Evolutionary conservation across 2,329 filamentous ascomycete species (phyloP).

Genomic region (Cladosporium sp.): DNA sequence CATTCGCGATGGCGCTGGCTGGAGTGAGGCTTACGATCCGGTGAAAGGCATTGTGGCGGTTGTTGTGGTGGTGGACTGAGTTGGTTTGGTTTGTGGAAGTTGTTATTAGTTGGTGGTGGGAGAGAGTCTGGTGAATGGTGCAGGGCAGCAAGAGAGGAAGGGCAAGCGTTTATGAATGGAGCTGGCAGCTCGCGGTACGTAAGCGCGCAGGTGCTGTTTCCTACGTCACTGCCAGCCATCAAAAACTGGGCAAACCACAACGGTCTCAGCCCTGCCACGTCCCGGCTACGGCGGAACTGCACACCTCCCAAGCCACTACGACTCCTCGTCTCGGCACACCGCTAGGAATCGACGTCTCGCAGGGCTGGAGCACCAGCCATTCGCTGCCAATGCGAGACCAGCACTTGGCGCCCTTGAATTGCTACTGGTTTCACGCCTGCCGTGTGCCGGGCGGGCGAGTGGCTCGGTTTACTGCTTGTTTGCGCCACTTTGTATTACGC

Average conservation of each 20-base stretch:
- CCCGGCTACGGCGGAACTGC: constrained; percentile 3
- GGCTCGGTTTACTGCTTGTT: not conserved
- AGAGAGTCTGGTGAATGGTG: not conserved
- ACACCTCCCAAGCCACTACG: not conserved
- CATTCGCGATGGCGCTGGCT: not conserved
- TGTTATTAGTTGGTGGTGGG: not conserved
- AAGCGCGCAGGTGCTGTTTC: not conserved
- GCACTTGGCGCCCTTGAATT: not conserved
- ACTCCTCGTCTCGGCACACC: not conserved
- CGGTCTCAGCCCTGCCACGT: constrained; percentile 1
- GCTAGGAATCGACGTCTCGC: not conserved
- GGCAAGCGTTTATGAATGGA: not conserved
- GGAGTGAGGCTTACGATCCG: constrained; percentile 44
- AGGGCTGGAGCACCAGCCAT: not conserved
- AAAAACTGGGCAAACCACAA: not conserved
- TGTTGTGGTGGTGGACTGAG: constrained; percentile 6
- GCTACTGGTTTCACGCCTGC: not conserved
- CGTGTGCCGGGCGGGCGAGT: not conserved
- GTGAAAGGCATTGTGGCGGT: constrained; percentile 56
- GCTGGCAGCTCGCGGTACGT: not conserved
- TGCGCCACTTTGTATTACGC: constrained; percentile 8
- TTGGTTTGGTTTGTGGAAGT: not conserved
- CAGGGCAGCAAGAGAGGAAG: not conserved
- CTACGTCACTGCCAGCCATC: not conserved
- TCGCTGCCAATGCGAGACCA: not conserved